Conservation (phyloP, 352 stramenopile species). For the Phytophthora hibernalis region DNA sequence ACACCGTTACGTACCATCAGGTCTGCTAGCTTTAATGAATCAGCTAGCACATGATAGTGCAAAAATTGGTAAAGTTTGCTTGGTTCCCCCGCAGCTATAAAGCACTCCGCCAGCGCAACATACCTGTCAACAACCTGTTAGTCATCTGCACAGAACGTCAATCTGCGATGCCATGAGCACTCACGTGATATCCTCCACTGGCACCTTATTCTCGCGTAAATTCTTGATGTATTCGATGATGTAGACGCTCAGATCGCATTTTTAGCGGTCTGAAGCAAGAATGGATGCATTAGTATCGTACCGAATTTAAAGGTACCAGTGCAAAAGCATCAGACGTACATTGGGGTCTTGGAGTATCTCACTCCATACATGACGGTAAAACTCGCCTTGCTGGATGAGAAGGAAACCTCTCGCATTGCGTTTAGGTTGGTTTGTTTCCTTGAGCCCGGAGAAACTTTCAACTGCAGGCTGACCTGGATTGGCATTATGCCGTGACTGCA, state of each 20-base stretch:
- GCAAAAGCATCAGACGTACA: conserved; percentile 43
- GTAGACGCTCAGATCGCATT: conserved; percentile 58
- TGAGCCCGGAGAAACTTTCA: not conserved
- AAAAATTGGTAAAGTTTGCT: conserved; percentile 75
- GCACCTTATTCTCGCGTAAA: conserved; percentile 53
- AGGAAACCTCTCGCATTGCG: conserved; percentile 56
- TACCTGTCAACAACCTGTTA: conserved; percentile 46
- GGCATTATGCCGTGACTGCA: conserved; percentile 1
- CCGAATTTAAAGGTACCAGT: not conserved
- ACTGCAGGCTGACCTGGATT: not conserved
- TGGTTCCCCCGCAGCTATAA: conserved; percentile 48
- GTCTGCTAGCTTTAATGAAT: conserved; percentile 66
- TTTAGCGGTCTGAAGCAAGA: conserved; percentile 44
- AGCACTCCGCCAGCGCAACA: conserved; percentile 59
- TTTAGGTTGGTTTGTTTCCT: conserved; percentile 6
- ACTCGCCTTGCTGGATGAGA: conserved; percentile 65
- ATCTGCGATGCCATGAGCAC: conserved; percentile 16
- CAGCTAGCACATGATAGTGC: conserved; percentile 60
- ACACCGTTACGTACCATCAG: conserved; percentile 48
- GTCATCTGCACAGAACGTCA: not conserved
- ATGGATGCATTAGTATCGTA: not conserved
- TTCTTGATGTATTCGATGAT: conserved; percentile 73
- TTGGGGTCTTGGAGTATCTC: conserved; percentile 45
- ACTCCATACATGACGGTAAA: conserved; percentile 65
- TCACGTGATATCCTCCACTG: conserved; percentile 71